Percentiles rank a stretch among this genome's conserved stretches.
phyloP scores from a whole-genome alignment of 768 basidiomycete species.

The Tricholoma hemisulphureum region DNA sequence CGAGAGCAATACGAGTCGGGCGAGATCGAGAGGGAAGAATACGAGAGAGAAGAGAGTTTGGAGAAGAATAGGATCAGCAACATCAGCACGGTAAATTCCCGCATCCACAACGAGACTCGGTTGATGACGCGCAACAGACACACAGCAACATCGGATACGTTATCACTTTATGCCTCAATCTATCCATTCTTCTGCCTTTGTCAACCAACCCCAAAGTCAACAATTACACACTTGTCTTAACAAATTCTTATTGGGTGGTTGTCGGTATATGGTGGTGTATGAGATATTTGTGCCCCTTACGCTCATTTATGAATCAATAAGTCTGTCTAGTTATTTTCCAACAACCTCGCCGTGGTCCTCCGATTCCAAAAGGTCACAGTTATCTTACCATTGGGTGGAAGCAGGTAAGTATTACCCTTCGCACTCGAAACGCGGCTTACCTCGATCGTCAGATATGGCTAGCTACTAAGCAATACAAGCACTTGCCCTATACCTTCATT shows the following conservation, averaged over 20 bases:
- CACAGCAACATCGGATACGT: slow-evolving; percentile 80
- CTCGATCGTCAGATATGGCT: slow-evolving; percentile 60
- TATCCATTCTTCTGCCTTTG: slow-evolving; percentile 69
- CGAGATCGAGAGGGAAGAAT: slow-evolving; percentile 58
- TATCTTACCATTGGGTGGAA: slow-evolving; percentile 87
- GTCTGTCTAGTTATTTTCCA: slow-evolving; percentile 68
- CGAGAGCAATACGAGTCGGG: slow-evolving; percentile 57
- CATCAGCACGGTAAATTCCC: slow-evolving; percentile 65
- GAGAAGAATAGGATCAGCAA: slow-evolving; percentile 87
- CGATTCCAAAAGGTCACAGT: slow-evolving; percentile 70
- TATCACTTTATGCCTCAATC: slow-evolving; percentile 58
- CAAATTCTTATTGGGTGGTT: slow-evolving; percentile 75
- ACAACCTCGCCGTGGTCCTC: slow-evolving; percentile 78
- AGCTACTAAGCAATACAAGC: slow-evolving; percentile 70
- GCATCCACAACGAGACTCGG: not conserved
- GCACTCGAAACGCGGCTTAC: not conserved
- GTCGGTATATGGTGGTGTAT: slow-evolving; percentile 87
- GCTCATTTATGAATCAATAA: not conserved
- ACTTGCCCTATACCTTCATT: slow-evolving; percentile 77
- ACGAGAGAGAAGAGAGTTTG: slow-evolving; percentile 71
- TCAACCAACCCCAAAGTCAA: slow-evolving; percentile 58
- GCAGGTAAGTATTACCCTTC: slow-evolving; percentile 46
- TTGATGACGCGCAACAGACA: slow-evolving; percentile 38
- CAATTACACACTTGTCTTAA: slow-evolving; percentile 70
- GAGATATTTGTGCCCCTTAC: slow-evolving; percentile 18